A percentile compares a stretch with the other conserved stretches of the same genome.
phyloP scores from a whole-genome alignment of 208 protist genomes.

The Vickermania spadyakhi region DNA sequence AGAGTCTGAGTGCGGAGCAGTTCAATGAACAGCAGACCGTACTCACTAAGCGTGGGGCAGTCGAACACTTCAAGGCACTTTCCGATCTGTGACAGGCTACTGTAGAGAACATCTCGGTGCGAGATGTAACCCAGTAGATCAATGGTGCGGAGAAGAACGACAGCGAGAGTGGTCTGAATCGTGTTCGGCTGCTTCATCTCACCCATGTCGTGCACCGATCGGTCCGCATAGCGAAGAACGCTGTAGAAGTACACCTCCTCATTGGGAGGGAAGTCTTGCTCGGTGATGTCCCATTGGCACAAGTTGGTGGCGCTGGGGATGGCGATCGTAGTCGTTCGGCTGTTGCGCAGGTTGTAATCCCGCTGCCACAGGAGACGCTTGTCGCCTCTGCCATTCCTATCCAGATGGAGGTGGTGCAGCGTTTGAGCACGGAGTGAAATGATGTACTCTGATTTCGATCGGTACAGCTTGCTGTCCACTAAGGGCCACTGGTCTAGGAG shows the following conservation, averaged over 20 bases:
- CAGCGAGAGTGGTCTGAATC: slow-evolving; percentile 35
- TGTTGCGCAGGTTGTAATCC: slow-evolving; percentile 40
- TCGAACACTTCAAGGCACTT: slow-evolving; percentile 46
- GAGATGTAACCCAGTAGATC: slow-evolving; percentile 89
- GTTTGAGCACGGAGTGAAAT: slow-evolving; percentile 74
- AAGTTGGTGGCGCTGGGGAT: slow-evolving; percentile 49
- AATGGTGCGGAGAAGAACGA: slow-evolving; percentile 66
- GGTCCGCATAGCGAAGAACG: slow-evolving; percentile 36
- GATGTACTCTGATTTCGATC: slow-evolving; percentile 51
- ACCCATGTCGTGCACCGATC: slow-evolving; percentile 11
- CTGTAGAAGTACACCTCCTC: slow-evolving; percentile 45
- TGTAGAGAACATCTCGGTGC: slow-evolving; percentile 43
- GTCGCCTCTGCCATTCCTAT: neutral
- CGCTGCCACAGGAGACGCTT: slow-evolving; percentile 40
- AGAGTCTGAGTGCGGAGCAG: slow-evolving; percentile 59
- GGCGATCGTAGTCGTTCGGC: slow-evolving; percentile 1
- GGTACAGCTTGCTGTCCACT: slow-evolving; percentile 65
- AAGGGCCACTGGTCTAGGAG: slow-evolving; percentile 81
- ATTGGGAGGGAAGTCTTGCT: slow-evolving; percentile 5
- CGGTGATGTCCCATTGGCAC: slow-evolving; percentile 39
- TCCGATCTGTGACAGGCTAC: slow-evolving; percentile 47
- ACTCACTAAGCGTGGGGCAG: slow-evolving; percentile 71
- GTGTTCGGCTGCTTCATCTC: slow-evolving; percentile 15
- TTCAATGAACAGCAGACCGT: slow-evolving; percentile 81
- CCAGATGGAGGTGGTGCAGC: slow-evolving; percentile 36